A percentile compares a stretch with the other conserved stretches of the same genome.
Conservation (phyloP, 345 rosid species). For the Mercurialis annua region DNA sequence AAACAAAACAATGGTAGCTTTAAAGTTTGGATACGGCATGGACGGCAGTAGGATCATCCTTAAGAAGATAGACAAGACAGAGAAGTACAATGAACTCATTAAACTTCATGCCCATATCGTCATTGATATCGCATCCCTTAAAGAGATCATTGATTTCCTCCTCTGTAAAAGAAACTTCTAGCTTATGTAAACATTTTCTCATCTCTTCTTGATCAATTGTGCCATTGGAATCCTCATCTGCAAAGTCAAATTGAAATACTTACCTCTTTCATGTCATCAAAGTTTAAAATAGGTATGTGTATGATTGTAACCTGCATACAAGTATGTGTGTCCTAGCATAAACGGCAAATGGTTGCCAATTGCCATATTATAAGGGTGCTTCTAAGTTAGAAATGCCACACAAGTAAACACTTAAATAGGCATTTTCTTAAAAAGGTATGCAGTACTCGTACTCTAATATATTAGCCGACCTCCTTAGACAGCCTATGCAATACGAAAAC, state of each 20-base stretch:
- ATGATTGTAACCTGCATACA: not conserved
- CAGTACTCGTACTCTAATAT: too few relatives aligned
- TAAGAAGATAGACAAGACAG: constrained; percentile 84
- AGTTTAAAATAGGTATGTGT: not conserved
- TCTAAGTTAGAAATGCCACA: too few relatives aligned
- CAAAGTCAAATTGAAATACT: constrained; percentile 14
- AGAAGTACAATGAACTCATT: constrained; percentile 90
- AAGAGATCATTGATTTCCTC: constrained; percentile 82
- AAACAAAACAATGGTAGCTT: not conserved
- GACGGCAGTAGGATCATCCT: constrained; percentile 57
- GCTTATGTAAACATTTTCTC: constrained; percentile 62
- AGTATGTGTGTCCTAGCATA: not conserved
- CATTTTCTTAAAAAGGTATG: not conserved
- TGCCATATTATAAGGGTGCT: not conserved
- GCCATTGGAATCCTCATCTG: constrained; percentile 85
- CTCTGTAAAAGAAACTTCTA: constrained; percentile 65
- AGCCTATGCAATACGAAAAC: too few relatives aligned
- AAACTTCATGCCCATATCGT: constrained; percentile 75
- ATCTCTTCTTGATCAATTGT: constrained; percentile 78
- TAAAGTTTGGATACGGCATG: constrained; percentile 49
- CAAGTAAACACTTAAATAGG: not conserved
- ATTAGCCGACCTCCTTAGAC: too few relatives aligned
- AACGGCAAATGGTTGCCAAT: not conserved
- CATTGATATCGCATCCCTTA: constrained; percentile 73
- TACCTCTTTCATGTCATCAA: not conserved